Base-by-base conservation (phyloP, 345 rosid species). In the Combretum micranthum region DNA sequence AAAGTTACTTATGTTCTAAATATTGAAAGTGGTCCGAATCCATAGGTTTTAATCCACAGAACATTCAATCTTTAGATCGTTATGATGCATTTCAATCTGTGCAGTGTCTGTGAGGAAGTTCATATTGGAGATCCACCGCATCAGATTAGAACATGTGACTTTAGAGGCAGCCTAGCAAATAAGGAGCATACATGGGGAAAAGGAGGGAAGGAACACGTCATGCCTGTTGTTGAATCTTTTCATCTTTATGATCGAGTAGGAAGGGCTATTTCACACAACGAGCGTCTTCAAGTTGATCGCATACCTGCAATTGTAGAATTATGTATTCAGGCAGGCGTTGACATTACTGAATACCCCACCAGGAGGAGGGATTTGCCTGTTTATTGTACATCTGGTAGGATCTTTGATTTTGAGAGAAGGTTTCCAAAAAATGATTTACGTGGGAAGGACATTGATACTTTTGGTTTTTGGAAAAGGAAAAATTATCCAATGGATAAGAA, bases 201-300 rank as follows among this genome's bases (percentile, higher is more conserved):
- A 4, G 83, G 82, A 25, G 72, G 56, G 44, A 46, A 66, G 46
- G 70, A 70, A 19, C 70, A 69, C 5, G 44, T 80, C 50, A 58
- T 80, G 57, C 78, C 82, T 16, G 50, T 53, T 13, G 69, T 77
- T 55, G 75, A 77, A 62, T 77, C 85, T 48, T 80, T 77, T 60
- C 82, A 80, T 72, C 64, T 77, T 11, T 77, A 77, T 61, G 80
- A 80, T 62, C 64, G 82, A 55, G 37, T 80, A n/a, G 82, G 85
- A 32, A 72, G 78, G 70, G 80, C 77, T 21, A 73, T 80, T 61
- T 72, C 80, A 50, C 85, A 80, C 54, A 64, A 77, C 3, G 82
- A 75, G 55, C 63, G 60, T 52, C 76, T 80, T 7, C 53, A 60
- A 61, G 78, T 75, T 45, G 85, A 80, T 61, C 71, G 65, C 16